Evolutionary conservation across 768 basidiomycete species (phyloP).

Genomic region (Lentinula guzmanii): DNA sequence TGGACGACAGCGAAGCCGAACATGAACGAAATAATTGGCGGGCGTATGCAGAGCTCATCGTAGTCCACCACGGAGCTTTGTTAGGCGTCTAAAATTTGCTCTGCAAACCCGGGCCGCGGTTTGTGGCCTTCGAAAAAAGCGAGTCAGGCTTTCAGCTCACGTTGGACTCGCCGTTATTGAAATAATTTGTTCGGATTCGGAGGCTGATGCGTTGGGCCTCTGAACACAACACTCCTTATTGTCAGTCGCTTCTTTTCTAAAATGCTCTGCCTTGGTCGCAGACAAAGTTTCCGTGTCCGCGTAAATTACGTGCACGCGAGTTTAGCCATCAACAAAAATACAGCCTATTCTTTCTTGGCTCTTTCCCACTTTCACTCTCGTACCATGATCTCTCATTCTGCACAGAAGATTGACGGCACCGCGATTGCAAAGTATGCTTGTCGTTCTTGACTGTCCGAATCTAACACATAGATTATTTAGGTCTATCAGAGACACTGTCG

Average conservation of each 20-base stretch:
- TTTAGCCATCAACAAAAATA: neutral
- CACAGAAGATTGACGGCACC: conserved; percentile 72
- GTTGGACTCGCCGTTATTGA: neutral
- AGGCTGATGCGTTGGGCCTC: neutral
- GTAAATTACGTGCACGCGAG: conserved; percentile 7
- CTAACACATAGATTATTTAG: conserved; percentile 32
- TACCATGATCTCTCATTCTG: conserved; percentile 31
- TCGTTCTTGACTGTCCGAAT: neutral
- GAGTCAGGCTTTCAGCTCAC: neutral
- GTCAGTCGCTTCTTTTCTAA: neutral
- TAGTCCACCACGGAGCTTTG: conserved; percentile 5
- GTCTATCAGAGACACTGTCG: conserved; percentile 72
- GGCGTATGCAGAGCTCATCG: conserved; percentile 50
- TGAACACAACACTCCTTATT: neutral
- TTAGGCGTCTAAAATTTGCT: neutral
- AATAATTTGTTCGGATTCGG: neutral
- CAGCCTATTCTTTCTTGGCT: neutral
- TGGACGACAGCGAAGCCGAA: conserved; percentile 49
- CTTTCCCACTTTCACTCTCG: conserved; percentile 12
- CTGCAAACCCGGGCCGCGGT: neutral
- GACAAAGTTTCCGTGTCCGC: neutral
- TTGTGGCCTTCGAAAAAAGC: neutral
- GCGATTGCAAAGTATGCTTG: conserved; percentile 71
- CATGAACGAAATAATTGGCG: conserved; percentile 53
- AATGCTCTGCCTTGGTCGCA: neutral